These are phyloP conservation scores for Epichloe sp. DNA, from an alignment of 2,329 filamentous ascomycete genomes.

Conservation along the genomic window DNA sequence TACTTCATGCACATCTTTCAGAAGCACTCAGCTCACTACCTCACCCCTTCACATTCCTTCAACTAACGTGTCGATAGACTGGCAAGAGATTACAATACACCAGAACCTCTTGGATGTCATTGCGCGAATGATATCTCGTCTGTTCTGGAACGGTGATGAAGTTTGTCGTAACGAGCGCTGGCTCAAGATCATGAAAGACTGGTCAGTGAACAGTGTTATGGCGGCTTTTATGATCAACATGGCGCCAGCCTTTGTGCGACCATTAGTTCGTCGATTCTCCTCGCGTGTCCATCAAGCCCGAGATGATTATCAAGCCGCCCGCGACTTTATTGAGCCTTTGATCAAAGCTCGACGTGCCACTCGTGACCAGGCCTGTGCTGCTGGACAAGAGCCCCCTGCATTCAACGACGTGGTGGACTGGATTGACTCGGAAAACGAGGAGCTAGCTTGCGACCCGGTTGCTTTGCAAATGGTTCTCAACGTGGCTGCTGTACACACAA, in stretches of 20 bases:
- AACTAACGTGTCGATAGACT: conserved; percentile 1
- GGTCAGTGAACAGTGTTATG: conserved; percentile 7
- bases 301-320: conserved; percentile 5
- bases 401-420: conserved; percentile 8
- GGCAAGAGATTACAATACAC: conserved; percentile 4
- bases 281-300: conserved; percentile 2
- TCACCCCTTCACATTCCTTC: neutral
- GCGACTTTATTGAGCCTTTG: conserved; percentile 6
- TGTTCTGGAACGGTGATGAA: conserved; percentile 7
- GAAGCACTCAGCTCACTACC: too few species aligned
- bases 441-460: conserved; percentile 6
- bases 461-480: conserved; percentile 7
- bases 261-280: conserved; percentile 5
- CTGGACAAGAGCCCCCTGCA: neutral
- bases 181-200: conserved; percentile 6
- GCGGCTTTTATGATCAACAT: conserved; percentile 8
- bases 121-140: conserved; percentile 7
- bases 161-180: conserved; percentile 5
- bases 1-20: too few species aligned
- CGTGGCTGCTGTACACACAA: conserved; percentile 7
- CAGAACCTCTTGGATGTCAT: conserved; percentile 3
- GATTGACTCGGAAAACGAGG: conserved; percentile 7
- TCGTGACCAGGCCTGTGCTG: neutral
- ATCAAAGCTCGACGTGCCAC: conserved; percentile 4
- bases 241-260: conserved; percentile 4